A percentile compares a stretch with the other conserved stretches of the same genome.
These are phyloP conservation scores for Smittium mucronatum DNA, from an alignment of 371 early-diverging fungal species.

Conservation along the genomic window DNA sequence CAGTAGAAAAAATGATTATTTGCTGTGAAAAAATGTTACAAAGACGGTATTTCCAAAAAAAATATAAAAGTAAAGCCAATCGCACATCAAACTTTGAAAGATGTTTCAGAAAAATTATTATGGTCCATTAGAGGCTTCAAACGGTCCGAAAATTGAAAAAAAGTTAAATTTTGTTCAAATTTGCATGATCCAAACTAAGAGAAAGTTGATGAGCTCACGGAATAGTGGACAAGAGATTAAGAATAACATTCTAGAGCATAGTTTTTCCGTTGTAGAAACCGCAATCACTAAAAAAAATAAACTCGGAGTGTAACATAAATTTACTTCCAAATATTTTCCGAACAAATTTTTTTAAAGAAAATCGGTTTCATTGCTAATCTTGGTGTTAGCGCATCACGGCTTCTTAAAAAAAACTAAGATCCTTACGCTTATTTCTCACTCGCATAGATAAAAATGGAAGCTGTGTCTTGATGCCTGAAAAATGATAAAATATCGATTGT, in stretches of 20 bases:
- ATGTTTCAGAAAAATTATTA: not conserved
- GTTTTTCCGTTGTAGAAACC: no score
- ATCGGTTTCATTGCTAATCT: no score
- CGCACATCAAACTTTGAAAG: not conserved
- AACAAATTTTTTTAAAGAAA: no score
- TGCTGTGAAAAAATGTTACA: not conserved
- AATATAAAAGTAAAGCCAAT: not conserved
- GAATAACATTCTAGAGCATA: not conserved
- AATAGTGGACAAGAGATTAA: not conserved
- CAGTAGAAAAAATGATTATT: not conserved
- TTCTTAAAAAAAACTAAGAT: no score
- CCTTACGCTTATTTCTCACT: no score
- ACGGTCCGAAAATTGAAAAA: not conserved
- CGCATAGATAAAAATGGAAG: no score
- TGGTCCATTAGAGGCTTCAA: not conserved
- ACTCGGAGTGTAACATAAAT: no score
- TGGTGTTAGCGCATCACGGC: no score
- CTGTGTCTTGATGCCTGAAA: no score
- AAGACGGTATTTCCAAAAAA: not conserved
- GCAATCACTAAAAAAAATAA: no score
- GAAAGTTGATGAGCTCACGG: not conserved
- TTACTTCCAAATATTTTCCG: no score
- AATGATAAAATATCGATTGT: no score
- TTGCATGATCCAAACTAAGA: not conserved
- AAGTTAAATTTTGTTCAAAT: not conserved